Conservation (phyloP, 2,329 filamentous ascomycete species). For the Stagonosporopsis rhizophila region DNA sequence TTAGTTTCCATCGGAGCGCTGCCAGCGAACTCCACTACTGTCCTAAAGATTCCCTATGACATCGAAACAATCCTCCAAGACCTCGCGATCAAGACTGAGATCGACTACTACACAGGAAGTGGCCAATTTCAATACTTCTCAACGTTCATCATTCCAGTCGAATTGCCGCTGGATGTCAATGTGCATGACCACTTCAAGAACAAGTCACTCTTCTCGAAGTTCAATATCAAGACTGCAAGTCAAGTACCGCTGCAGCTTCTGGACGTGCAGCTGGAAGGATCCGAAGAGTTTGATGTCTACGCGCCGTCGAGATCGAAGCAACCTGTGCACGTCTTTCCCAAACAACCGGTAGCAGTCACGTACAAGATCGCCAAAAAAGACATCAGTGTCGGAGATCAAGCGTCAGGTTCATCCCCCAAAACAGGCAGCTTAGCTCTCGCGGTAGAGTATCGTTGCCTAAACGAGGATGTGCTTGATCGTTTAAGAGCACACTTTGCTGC, state of each 20-base stretch:
- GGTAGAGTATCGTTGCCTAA: constrained; percentile 77
- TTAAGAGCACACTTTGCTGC: constrained; percentile 56
- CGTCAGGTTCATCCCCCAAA: constrained; percentile 40
- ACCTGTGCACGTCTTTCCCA: constrained; percentile 72
- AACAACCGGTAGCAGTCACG: constrained; percentile 79
- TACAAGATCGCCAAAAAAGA: constrained; percentile 75
- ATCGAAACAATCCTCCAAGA: constrained; percentile 77
- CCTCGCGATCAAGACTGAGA: constrained; percentile 77
- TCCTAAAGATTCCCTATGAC: constrained; percentile 79
- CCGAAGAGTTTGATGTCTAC: constrained; percentile 71
- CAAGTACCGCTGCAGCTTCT: constrained; percentile 76
- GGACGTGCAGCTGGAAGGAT: constrained; percentile 72
- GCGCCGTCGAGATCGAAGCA: constrained; percentile 57
- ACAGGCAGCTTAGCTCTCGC: constrained; percentile 65
- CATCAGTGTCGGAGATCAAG: constrained; percentile 32
- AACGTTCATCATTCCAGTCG: constrained; percentile 70
- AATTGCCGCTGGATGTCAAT: constrained; percentile 88
- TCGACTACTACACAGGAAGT: constrained; percentile 72
- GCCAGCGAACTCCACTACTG: constrained; percentile 56
- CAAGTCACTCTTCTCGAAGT: constrained; percentile 80
- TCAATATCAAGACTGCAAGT: constrained; percentile 85
- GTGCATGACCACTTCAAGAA: constrained; percentile 96
- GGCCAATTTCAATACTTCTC: constrained; percentile 71
- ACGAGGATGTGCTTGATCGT: constrained; percentile 70
- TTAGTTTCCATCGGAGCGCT: constrained; percentile 57